Evolutionary conservation across 2,329 filamentous ascomycete species (phyloP), one percentile per base, ranked within the genome.

Genomic region (Aphanoascus verrucosus): DNA sequence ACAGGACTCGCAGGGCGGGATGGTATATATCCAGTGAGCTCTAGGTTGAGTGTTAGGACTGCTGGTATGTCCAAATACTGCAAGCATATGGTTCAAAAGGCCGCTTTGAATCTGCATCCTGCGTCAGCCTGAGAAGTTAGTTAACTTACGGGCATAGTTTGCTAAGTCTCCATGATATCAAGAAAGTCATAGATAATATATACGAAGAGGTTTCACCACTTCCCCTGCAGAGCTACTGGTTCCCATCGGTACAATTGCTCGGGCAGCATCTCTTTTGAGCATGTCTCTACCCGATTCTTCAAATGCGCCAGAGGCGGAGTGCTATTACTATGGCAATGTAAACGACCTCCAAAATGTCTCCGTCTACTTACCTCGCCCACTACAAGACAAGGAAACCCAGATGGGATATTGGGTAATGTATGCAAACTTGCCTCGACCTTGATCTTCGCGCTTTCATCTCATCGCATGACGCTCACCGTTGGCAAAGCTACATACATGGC

Each of bases 401-500:
- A 55, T 61, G 54, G 63, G 64, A 38, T 66, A 69, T 58, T 72
- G 70, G 70, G 62, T 72, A 57, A 67, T 72, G 70, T 72, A 69
- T 41, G 57, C 53, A 47, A 37, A 23, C 20, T 20, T 14, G 12
- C 37, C 32, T 32, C 14, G 9, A 40, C 17, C 49, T 28, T 28
- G 23, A 35, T 32, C 5, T 28, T 19, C 2, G 12, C 14, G 15
- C n/a, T n/a, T 37, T 9, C 6, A 35, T 37, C 37, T 20, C n/a
- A n/a, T 38, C 7, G 42, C n/a, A 40, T 51, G 37, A 12, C n/a
- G 31, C 52, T 49, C 34, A 48, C 52, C 37, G 12, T 43, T 28
- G 38, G 31, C 31, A 20, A 51, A 71, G 69, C 52, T 74, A 71
- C 56, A 72, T 76, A 55, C 74, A 76, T 59, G 74, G 74, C 42